Conservation (phyloP, 768 basidiomycete species). For the Termitomyces sp. region DNA sequence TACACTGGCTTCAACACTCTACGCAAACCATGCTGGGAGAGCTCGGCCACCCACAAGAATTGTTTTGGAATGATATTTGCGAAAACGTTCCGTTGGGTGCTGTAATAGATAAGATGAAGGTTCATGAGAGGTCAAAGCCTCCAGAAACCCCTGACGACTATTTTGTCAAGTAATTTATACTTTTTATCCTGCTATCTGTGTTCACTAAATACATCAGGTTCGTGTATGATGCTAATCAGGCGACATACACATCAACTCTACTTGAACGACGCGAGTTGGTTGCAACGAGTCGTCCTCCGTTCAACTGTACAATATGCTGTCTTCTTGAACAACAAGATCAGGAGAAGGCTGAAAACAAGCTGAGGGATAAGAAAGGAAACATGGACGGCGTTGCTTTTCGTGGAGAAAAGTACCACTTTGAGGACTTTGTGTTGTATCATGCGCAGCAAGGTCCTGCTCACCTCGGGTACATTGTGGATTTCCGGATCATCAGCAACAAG, state of each 20-base stretch:
- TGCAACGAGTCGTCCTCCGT: conserved; percentile 26
- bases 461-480: conserved; percentile 48
- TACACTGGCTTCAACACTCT: conserved; percentile 74
- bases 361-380: conserved; percentile 24
- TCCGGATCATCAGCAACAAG: conserved; percentile 12
- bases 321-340: conserved; percentile 24
- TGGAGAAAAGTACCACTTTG: conserved; percentile 47
- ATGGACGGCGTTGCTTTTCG: conserved; percentile 38
- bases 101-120: conserved; percentile 44
- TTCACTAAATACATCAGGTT: conserved; percentile 29
- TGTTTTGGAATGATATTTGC: conserved; percentile 59
- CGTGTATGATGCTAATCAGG: conserved; percentile 39
- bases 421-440: conserved; percentile 56
- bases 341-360: conserved; percentile 19
- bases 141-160: conserved; percentile 33
- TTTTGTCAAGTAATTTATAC: conserved; percentile 48
- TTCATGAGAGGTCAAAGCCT: conserved; percentile 27
- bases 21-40: conserved; percentile 56
- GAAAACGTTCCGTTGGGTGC: conserved; percentile 29
- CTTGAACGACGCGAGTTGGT: conserved; percentile 18
- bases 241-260: conserved; percentile 40
- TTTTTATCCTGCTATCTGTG: background rate
- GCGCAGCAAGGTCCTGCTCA: conserved; percentile 44
- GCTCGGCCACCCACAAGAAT: conserved; percentile 54
- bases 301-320: conserved; percentile 52